These are phyloP conservation scores for Rhizopogon parksii DNA, from an alignment of 1,284 basidiomycete genomes.

Conservation along the genomic window DNA sequence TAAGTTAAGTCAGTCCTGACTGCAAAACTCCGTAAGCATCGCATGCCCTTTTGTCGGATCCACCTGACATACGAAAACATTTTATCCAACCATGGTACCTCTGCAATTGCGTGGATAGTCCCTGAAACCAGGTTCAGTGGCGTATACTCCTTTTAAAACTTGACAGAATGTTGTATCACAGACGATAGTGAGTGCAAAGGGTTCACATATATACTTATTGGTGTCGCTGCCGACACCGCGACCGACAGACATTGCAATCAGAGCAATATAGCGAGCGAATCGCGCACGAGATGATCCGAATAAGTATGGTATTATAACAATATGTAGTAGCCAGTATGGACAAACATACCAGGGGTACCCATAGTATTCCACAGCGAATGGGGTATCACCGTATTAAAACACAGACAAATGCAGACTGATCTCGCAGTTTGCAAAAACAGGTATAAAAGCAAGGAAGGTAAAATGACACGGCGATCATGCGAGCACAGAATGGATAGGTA, in stretches of 20 bases:
- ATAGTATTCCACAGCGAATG: constrained; percentile 24
- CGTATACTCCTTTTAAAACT: neutral
- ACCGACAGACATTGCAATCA: neutral
- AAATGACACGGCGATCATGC: constrained; percentile 5
- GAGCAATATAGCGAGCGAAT: neutral
- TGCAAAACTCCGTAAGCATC: neutral
- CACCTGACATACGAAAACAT: too few relatives aligned
- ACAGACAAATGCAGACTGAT: constrained; percentile 18
- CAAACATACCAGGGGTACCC: constrained; percentile 24
- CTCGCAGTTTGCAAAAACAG: constrained; percentile 19
- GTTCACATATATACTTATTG: too few relatives aligned
- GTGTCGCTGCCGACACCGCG: too few relatives aligned
- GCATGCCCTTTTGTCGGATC: too few relatives aligned
- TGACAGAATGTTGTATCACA: too few relatives aligned
- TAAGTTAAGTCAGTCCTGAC: constrained; percentile 2
- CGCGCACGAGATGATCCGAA: constrained; percentile 11
- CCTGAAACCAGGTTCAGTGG: neutral
- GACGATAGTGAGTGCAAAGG: too few relatives aligned
- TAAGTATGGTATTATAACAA: constrained; percentile 24
- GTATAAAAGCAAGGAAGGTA: constrained; percentile 23
- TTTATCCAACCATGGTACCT: too few relatives aligned
- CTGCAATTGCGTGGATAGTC: neutral
- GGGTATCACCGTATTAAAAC: constrained; percentile 23
- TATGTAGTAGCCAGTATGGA: constrained; percentile 12
- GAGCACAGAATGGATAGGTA: constrained; percentile 6